phyloP scores from a whole-genome alignment of 345 rosid species.

The Moricandia moricandioides region DNA sequence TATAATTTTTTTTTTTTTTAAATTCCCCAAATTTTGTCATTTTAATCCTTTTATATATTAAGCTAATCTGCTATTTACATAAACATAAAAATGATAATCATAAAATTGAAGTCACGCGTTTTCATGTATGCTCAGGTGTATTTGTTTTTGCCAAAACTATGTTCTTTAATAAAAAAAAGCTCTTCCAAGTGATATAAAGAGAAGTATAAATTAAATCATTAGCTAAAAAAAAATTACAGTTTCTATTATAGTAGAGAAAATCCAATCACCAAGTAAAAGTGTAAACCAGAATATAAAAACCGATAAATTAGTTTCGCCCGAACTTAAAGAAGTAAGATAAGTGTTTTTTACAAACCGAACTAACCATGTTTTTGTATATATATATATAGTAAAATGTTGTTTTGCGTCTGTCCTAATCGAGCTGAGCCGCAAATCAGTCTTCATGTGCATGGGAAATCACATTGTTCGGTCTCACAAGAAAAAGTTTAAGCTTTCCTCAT shows the following conservation, averaged over 20 bases:
- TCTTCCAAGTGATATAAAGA: background rate
- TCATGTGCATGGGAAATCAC: slow-evolving; percentile 24
- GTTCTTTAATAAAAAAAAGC: background rate
- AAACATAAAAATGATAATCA: background rate
- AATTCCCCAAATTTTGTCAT: background rate
- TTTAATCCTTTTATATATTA: background rate
- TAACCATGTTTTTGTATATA: background rate
- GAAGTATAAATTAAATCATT: background rate
- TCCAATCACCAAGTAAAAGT: background rate
- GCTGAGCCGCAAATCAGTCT: slow-evolving; percentile 17
- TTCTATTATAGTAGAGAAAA: background rate
- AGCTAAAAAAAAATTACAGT: background rate
- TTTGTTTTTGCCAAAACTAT: background rate
- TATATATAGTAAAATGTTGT: background rate
- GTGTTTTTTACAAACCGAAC: background rate
- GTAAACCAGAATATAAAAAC: background rate
- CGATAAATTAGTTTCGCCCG: background rate
- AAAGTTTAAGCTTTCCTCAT: background rate
- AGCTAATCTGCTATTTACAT: background rate
- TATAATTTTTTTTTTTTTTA: background rate
- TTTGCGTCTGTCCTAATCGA: slow-evolving; percentile 1
- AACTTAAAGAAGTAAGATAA: background rate
- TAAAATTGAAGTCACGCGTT: background rate
- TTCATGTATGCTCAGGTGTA: background rate
- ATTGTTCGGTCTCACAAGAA: background rate